Evolutionary conservation across 371 early-diverging fungal species (phyloP), one percentile per base, ranked within the genome.

Genomic region (Gilbertella persicaria): DNA sequence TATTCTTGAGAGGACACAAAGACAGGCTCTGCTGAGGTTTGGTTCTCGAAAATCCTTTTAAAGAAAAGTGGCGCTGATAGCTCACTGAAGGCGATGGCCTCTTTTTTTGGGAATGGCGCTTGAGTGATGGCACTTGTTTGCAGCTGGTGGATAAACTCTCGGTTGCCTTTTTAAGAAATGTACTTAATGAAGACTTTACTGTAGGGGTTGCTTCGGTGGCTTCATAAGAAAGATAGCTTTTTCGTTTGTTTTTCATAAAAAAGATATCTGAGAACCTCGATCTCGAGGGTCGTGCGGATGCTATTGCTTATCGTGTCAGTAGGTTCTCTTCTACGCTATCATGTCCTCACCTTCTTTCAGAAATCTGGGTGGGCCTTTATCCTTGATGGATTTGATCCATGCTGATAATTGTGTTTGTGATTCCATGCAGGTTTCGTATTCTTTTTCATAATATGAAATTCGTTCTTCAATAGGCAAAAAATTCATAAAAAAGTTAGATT

Each of bases 111-210:
- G n/a, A n/a, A n/a, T 37, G 45, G 26, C 28, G 49, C 13, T 28
- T 16, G 13, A 35, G 28, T 26, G 36, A 17, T 21, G 44, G 19
- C 13, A 24, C 19, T 17, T 44, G 42, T 4, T 55, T 44, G 8
- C 39, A 25, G 10, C 7, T 38, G 25, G 36, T 44, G 0, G 44
- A 43, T 12, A 46, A 20, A 3, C 41, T 55, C 17, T 36, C 37
- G 1, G 57, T 62, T 19, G 62, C 57, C n/a, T 56, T 62, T 52
- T 42, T 62, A 19, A 62, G 40, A 24, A 62, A 62, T 14, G 56
- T 55, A 30, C 62, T 62, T 12, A 62, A 24, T 7, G 62, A 56
- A 3, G 50, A 52, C 19, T 49, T 60, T 24, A 50, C 41, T 25
- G 46, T 45, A 0, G 35, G 50, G 41, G 26, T 40, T 28, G 24